Percentiles rank a stretch among this genome's conserved stretches.
Evolutionary conservation across 176 grass and related monocot species (phyloP).

Genomic region (Avena atlantica): DNA sequence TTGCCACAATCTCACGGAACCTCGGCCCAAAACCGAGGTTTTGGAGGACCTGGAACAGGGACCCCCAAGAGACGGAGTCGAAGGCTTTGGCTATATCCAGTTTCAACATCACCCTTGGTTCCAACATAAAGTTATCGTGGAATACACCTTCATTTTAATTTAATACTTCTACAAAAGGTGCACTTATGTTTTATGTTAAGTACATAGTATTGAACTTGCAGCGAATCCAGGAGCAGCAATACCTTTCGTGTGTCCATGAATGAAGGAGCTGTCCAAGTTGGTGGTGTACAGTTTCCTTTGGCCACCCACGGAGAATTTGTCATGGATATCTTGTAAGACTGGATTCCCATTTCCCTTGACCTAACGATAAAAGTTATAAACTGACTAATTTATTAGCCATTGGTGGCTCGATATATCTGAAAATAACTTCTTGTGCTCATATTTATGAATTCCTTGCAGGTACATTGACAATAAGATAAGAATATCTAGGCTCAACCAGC

Average conservation of each 20-base stretch:
- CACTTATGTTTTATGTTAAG: slow-evolving; percentile 1
- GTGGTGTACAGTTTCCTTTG: slow-evolving; percentile 67
- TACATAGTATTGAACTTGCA: slow-evolving; percentile 36
- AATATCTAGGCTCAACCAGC: slow-evolving; percentile 60
- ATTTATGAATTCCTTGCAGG: slow-evolving; percentile 50
- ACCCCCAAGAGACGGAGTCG: no score
- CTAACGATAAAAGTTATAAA: slow-evolving; percentile 6
- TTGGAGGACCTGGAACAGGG: no score
- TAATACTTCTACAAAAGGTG: not conserved
- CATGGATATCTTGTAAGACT: slow-evolving; percentile 75
- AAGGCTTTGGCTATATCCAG: no score
- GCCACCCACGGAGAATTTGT: slow-evolving; percentile 51
- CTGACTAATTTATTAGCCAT: not conserved
- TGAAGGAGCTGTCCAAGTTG: slow-evolving; percentile 57
- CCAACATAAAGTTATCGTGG: no score
- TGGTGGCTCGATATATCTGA: not conserved
- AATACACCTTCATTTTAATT: not conserved
- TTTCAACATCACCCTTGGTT: no score
- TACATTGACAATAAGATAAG: slow-evolving; percentile 89
- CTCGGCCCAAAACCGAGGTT: no score
- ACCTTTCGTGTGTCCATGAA: slow-evolving; percentile 61
- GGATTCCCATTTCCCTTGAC: not conserved
- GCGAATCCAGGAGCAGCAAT: slow-evolving; percentile 52
- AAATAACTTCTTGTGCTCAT: slow-evolving; percentile 17
- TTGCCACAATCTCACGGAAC: no score